phyloP scores from a whole-genome alignment of 352 stramenopile genomes.

The Discostella stelligera region DNA sequence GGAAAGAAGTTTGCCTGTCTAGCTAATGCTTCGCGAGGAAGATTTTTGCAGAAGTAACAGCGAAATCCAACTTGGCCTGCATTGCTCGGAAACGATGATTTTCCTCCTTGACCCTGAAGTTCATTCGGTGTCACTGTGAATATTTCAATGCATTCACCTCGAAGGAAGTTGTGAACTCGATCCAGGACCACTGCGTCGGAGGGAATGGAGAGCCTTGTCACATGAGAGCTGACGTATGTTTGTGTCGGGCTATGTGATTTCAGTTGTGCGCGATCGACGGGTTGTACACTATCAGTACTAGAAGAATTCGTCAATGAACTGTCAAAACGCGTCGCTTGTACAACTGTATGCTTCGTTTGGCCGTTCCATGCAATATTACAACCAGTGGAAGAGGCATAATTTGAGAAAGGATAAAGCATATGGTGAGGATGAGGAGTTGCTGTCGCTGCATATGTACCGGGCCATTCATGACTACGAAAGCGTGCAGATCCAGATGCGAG shows the following conservation, averaged over 20 bases:
- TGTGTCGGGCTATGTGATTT: neutral
- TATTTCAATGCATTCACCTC: slow-evolving; percentile 23
- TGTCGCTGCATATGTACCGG: neutral
- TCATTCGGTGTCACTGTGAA: slow-evolving; percentile 17
- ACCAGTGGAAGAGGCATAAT: neutral
- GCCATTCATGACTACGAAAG: too few relatives aligned
- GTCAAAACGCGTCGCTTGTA: neutral
- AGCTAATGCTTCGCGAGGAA: slow-evolving; percentile 18
- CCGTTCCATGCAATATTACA: neutral
- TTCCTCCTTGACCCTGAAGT: neutral
- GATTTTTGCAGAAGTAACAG: slow-evolving; percentile 61
- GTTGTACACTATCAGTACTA: too few relatives aligned
- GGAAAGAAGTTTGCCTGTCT: slow-evolving; percentile 65
- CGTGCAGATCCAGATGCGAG: neutral
- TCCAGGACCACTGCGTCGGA: slow-evolving; percentile 20
- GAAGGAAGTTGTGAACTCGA: slow-evolving; percentile 26
- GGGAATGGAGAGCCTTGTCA: slow-evolving; percentile 5
- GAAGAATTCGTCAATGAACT: neutral
- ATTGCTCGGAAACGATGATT: slow-evolving; percentile 31
- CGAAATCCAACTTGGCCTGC: slow-evolving; percentile 64
- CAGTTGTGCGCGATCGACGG: too few relatives aligned
- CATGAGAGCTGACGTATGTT: neutral
- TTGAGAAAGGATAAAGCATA: neutral
- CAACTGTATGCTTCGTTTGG: neutral
- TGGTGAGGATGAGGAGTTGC: neutral